These are phyloP conservation scores for Alopecurus myosuroides DNA, from an alignment of 176 grass and related monocot species.

Conservation along the genomic window DNA sequence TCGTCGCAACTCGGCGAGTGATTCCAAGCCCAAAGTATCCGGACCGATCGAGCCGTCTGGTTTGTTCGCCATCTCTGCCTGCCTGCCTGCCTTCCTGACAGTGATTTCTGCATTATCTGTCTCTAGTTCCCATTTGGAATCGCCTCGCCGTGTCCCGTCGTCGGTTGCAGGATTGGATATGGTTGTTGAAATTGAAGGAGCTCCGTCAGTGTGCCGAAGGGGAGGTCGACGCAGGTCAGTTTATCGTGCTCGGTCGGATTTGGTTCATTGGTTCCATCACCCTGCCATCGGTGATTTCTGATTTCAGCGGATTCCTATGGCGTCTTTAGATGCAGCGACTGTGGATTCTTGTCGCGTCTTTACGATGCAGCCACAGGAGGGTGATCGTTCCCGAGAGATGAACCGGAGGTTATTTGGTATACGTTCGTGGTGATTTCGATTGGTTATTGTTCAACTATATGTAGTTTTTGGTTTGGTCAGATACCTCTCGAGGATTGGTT, in stretches of 20 bases:
- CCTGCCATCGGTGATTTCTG: slow-evolving; percentile 2
- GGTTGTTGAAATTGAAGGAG: not conserved
- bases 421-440: not conserved
- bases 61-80: too few relatives aligned
- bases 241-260: not conserved
- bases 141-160: not conserved
- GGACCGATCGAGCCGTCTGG: too few relatives aligned
- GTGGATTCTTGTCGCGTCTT: too few relatives aligned
- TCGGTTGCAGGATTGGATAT: slow-evolving; percentile 2
- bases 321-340: too few relatives aligned
- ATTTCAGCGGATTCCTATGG: not conserved
- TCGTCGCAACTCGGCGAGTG: too few relatives aligned
- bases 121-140: not conserved
- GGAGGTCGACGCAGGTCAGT: slow-evolving; percentile 22
- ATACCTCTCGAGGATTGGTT: not conserved
- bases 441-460: not conserved
- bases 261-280: slow-evolving; percentile 11
- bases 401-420: slow-evolving; percentile 15
- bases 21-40: too few relatives aligned
- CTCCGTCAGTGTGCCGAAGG: too few relatives aligned
- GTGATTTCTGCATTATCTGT: too few relatives aligned
- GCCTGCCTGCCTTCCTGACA: not conserved
- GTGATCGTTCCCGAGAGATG: not conserved
- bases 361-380: not conserved
- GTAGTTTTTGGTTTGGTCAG: not conserved